Evolutionary conservation across 805 yeast species (phyloP).

Genomic region (Yamadazyma philogaea): DNA sequence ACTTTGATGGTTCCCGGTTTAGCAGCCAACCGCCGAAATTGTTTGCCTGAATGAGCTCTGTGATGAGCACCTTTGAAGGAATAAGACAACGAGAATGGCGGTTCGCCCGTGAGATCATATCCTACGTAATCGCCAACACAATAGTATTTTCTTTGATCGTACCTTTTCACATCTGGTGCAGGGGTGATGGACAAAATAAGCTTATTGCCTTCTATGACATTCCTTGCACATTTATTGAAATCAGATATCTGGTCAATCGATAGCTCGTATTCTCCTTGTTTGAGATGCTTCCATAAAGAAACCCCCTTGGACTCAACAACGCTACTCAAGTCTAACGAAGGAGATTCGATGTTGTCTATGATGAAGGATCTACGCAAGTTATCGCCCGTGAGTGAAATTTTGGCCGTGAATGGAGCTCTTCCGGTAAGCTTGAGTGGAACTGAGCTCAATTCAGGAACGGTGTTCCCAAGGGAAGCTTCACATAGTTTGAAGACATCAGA

Average conservation of each 20-base stretch:
- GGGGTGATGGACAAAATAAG: slow-evolving; percentile 66
- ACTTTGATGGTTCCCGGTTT: slow-evolving; percentile 75
- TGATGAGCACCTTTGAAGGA: slow-evolving; percentile 62
- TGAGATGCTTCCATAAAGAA: slow-evolving; percentile 12
- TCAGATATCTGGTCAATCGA: slow-evolving; percentile 60
- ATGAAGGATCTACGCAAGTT: slow-evolving; percentile 47
- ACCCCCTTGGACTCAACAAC: slow-evolving; percentile 9
- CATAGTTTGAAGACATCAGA: slow-evolving; percentile 48
- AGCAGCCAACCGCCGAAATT: slow-evolving; percentile 69
- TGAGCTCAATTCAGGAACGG: slow-evolving; percentile 20
- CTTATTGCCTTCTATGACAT: slow-evolving; percentile 30
- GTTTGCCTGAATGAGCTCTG: slow-evolving; percentile 48
- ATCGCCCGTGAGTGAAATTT: slow-evolving; percentile 59
- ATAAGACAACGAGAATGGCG: slow-evolving; percentile 78
- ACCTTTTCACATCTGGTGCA: slow-evolving; percentile 61
- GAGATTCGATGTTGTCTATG: slow-evolving; percentile 39
- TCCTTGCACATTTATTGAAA: slow-evolving; percentile 63
- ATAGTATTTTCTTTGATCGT: slow-evolving; percentile 28
- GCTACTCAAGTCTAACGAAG: slow-evolving; percentile 9
- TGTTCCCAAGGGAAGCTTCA: slow-evolving; percentile 25
- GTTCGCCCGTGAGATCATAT: slow-evolving; percentile 69
- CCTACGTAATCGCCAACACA: slow-evolving; percentile 93
- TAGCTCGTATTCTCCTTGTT: slow-evolving; percentile 69
- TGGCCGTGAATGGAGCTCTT: slow-evolving; percentile 56
- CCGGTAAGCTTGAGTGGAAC: slow-evolving; percentile 60